Evolutionary conservation across 768 basidiomycete species (phyloP).

Genomic region (Aureoboletus auriporus): DNA sequence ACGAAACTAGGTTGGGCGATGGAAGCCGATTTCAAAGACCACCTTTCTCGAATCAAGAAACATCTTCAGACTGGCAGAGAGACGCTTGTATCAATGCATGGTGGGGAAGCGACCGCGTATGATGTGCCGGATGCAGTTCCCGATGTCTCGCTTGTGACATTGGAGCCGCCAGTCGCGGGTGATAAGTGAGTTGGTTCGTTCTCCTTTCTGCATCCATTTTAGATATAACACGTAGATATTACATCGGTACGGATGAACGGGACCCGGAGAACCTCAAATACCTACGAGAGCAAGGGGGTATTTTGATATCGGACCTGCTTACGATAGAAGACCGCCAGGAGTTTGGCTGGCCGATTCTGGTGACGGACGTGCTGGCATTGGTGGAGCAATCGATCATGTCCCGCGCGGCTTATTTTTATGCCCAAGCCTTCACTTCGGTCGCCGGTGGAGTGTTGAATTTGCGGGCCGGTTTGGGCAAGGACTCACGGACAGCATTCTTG

Average conservation of each 20-base stretch:
- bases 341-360: conserved; percentile 37
- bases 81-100: conserved; percentile 18
- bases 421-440: conserved; percentile 37
- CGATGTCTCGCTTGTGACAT: conserved; percentile 16
- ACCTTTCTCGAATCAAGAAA: conserved; percentile 31
- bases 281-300: conserved; percentile 34
- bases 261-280: conserved; percentile 28
- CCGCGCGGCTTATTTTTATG: conserved; percentile 39
- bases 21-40: conserved; percentile 29
- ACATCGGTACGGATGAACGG: conserved; percentile 42
- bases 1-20: conserved; percentile 31
- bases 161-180: conserved; percentile 21
- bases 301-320: conserved; percentile 40
- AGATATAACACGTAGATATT: conserved; percentile 20
- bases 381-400: conserved; percentile 39
- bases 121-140: conserved; percentile 20
- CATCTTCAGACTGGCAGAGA: conserved; percentile 17
- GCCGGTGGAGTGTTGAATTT: conserved; percentile 40
- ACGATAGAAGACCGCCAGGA: conserved; percentile 36
- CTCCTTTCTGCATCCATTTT: no score
- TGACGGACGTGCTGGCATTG: conserved; percentile 40
- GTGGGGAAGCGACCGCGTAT: conserved; percentile 12
- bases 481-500: conserved; percentile 34
- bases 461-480: conserved; percentile 36
- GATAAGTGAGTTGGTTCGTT: conserved; percentile 16